A percentile compares a stretch with the other conserved stretches of the same genome.
phyloP scores from a whole-genome alignment of 1,284 basidiomycete genomes.

The Apiotrichum domesticum region DNA sequence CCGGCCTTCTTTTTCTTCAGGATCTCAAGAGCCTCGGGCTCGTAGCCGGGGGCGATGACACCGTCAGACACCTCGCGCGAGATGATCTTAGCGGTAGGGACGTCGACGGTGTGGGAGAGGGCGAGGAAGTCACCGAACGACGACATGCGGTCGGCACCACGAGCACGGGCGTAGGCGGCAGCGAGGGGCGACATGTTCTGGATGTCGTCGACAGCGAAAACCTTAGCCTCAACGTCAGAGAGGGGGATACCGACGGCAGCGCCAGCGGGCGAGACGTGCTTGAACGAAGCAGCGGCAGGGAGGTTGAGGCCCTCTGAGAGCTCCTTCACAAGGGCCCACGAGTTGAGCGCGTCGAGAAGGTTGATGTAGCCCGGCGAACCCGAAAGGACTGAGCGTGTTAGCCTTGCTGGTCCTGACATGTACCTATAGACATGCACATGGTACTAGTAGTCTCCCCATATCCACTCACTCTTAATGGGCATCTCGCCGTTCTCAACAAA shows the following conservation, averaged over 20 bases:
- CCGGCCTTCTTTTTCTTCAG: constrained; percentile 96
- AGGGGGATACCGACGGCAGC: constrained; percentile 86
- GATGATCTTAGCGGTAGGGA: constrained; percentile 91
- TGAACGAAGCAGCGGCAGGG: constrained; percentile 97
- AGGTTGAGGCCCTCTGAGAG: constrained; percentile 71
- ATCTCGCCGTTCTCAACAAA: constrained; percentile 84
- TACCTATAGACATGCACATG: neutral
- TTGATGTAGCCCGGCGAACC: constrained; percentile 99
- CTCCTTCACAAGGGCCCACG: constrained; percentile 93
- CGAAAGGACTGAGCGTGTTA: constrained; percentile 59
- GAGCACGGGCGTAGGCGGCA: constrained; percentile 89
- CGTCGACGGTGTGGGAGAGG: constrained; percentile 84
- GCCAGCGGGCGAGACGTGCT: constrained; percentile 97
- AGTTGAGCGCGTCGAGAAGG: constrained; percentile 95
- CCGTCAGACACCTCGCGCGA: constrained; percentile 97
- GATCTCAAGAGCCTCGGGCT: constrained; percentile 79
- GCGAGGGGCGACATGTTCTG: constrained; percentile 83
- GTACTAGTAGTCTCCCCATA: neutral
- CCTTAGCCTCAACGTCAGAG: constrained; percentile 79
- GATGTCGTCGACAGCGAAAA: constrained; percentile 94
- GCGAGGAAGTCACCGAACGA: constrained; percentile 99
- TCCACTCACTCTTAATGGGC: constrained; percentile 77
- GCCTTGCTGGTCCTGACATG: neutral
- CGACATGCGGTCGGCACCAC: constrained; percentile 97
- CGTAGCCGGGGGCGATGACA: constrained; percentile 92